These are phyloP conservation scores for Polygonum maritimum DNA, from an alignment of 148 eudicot genomes.

Conservation along the genomic window DNA sequence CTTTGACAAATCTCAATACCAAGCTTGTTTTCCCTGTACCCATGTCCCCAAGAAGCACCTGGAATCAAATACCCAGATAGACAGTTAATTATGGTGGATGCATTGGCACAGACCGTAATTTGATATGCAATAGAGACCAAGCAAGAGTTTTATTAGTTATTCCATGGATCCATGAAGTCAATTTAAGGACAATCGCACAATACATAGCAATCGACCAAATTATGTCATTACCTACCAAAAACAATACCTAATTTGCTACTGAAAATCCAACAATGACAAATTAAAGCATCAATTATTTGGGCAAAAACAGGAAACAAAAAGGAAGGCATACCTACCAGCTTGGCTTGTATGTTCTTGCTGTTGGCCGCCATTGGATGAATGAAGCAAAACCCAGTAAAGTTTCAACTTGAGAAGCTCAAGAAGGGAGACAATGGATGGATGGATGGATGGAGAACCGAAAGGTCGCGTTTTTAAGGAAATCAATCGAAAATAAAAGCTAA, in stretches of 20 bases:
- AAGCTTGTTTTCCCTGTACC: constrained; percentile 76
- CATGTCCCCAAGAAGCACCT: constrained; percentile 77
- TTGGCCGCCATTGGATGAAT: constrained; percentile 20
- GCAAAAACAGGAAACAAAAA: neutral
- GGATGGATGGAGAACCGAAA: too few relatives aligned
- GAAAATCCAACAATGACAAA: neutral
- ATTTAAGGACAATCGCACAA: neutral
- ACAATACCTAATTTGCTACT: neutral
- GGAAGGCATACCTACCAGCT: constrained; percentile 59
- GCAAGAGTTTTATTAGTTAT: neutral
- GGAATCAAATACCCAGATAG: neutral
- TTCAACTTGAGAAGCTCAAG: neutral
- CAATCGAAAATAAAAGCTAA: neutral
- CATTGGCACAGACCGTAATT: neutral
- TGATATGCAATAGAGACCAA: neutral
- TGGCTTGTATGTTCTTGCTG: constrained; percentile 53
- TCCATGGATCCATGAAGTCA: neutral
- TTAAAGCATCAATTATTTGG: neutral
- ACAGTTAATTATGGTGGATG: neutral
- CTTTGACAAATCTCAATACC: constrained; percentile 71
- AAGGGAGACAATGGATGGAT: neutral
- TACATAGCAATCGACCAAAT: neutral
- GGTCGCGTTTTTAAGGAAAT: neutral
- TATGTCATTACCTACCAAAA: neutral
- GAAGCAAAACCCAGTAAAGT: neutral